Evolutionary conservation across 2,329 filamentous ascomycete genomes (phyloP), one percentile per base, ranked within the genome.

Genomic region (Hymenoscyphus scutula): DNA sequence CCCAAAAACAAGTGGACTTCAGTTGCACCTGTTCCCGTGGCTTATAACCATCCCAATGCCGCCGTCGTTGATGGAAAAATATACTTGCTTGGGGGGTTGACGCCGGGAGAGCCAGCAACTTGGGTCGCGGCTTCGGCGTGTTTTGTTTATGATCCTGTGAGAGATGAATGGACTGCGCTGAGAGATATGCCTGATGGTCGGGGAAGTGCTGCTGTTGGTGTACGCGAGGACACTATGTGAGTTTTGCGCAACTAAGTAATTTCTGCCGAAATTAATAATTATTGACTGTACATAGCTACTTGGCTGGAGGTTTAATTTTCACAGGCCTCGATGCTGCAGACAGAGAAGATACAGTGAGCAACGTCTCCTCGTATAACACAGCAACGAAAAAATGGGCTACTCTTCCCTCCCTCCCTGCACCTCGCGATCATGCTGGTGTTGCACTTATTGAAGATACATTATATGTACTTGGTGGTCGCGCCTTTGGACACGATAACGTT

Each of bases 1-100:
- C 58, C 67, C 1, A 64, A 62, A 15, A 67, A 75, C 54, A 68
- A 67, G 17, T 78, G 76, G 75, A 59, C 55, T 10, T 55, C 57
- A 1, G 70, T 65, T 1, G 66, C 75, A 0, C 67, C 72, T 4
- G 60, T 74, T 0, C 77, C 77, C 0, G 53, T 70, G 0, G 53
- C 68, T 5, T 63, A 76, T 2, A 78, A 77, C 56, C 77, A 79
- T 59, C 68, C 73, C 54, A 80, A 79, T 58, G 73, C 71, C 23
- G 77, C 74, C 6, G 73, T 67, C 0, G 68, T 76, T 2, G 62
- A 74, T 53, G 73, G 72, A 53, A 76, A 75, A 59, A 69, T 79
- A 13, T 79, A 78, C 60, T 56, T 79, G 0, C 68, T 80, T 2
- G 77, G 78, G 5, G 77, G 75, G 0, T 69, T 79, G n/a, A 63